A percentile compares a stretch with the other conserved stretches of the same genome.
Evolutionary conservation across 345 rosid species (phyloP).

Genomic region (Aquilaria sinensis): DNA sequence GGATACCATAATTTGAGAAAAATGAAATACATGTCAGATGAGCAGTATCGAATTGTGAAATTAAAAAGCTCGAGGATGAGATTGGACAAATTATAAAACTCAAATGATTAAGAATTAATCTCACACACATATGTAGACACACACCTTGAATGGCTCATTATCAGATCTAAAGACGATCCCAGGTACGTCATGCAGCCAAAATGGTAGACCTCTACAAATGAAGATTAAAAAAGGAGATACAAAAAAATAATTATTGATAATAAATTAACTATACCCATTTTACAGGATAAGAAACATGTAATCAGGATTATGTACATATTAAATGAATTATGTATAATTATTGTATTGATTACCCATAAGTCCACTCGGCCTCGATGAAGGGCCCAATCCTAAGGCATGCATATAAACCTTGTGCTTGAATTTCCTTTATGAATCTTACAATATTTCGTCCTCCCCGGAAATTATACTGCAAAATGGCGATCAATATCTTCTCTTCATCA

Average conservation of each 20-base stretch:
- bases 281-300: no score
- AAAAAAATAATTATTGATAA: no score
- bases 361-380: slow-evolving; percentile 73
- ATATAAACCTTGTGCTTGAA: slow-evolving; percentile 59
- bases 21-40: not conserved
- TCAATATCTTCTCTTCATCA: no score
- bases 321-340: no score
- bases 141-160: slow-evolving; percentile 79
- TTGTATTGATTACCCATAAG: slow-evolving; percentile 45
- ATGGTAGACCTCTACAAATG: slow-evolving; percentile 62
- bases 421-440: slow-evolving; percentile 56
- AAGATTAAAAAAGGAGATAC: not conserved
- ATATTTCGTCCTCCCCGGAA: slow-evolving; percentile 66
- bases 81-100: slow-evolving; percentile 5
- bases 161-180: slow-evolving; percentile 70
- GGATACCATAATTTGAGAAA: not conserved
- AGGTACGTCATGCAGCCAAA: slow-evolving; percentile 70
- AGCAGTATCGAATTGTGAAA: not conserved
- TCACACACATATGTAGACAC: no score
- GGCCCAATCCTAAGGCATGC: slow-evolving; percentile 85
- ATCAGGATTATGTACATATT: no score
- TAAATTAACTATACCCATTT: no score
- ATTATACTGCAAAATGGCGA: slow-evolving; percentile 45
- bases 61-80: no score
- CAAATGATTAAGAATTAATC: not conserved